Evolutionary conservation across 2,329 filamentous ascomycete species (phyloP), one percentile per base, ranked within the genome.

Genomic region (Arthrobotrys pseudoclavata): DNA sequence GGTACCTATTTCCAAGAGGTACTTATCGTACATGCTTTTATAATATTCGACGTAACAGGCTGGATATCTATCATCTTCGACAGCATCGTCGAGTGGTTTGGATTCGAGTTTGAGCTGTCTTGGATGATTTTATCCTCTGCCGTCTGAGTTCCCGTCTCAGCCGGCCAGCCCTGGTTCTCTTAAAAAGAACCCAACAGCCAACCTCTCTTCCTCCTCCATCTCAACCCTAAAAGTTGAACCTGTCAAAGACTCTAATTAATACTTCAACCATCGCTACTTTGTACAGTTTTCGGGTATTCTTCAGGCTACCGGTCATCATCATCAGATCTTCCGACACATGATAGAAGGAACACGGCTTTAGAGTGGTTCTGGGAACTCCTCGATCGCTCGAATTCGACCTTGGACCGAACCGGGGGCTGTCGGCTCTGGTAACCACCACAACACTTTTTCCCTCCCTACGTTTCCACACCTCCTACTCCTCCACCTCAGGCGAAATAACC

Each of bases 81-180:
- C n/a, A n/a, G n/a, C n/a, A n/a, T n/a, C n/a, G n/a, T n/a, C n/a
- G n/a, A n/a, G 34, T 40, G 34, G 34, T 12, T 40, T 40, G 34
- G 34, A 40, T 40, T 40, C 3, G 34, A 31, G 7, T 31, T 4
- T 31, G 3, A n/a, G n/a, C n/a, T n/a, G n/a, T n/a, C n/a, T n/a
- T n/a, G n/a, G n/a, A n/a, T n/a, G n/a, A n/a, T 72, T 55, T 64
- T 66, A 66, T 62, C 57, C 42, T 62, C 47, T 62, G 37, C 60
- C 55, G 55, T 60, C 34, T 34, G 18, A 42, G 55, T 52, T 77
- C 68, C 67, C 74, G 67, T 71, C 68, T 77, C 67, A 77, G 72
- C 72, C 74, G 67, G 57, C 22, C 71, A 68, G 68, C 22, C 22
- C 37, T n/a, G 6, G 18, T 22, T 34, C 18, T 22, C 6, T 40